These are phyloP conservation scores for Medicago arabica DNA, from an alignment of 306 rosid genomes.

Conservation along the genomic window DNA sequence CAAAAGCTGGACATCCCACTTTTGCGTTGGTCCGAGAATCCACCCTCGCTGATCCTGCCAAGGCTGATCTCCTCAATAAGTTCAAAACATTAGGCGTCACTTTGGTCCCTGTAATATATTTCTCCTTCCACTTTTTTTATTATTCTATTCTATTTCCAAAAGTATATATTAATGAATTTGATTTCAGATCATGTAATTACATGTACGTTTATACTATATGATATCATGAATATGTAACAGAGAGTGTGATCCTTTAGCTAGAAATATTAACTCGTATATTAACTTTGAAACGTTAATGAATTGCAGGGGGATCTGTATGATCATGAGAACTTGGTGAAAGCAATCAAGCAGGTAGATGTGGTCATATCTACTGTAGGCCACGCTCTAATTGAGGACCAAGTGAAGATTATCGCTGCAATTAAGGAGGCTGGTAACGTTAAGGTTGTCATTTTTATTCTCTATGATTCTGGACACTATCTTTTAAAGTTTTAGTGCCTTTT, in stretches of 20 bases:
- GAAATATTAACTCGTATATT: too few relatives aligned
- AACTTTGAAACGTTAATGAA: not conserved
- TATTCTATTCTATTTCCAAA: not conserved
- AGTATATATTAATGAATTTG: not conserved
- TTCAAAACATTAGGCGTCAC: conserved; percentile 67
- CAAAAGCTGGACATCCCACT: conserved; percentile 74
- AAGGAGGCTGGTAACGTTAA: conserved; percentile 85
- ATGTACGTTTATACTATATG: not conserved
- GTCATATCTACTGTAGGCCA: conserved; percentile 81
- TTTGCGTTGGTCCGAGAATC: conserved; percentile 75
- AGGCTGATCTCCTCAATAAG: conserved; percentile 57
- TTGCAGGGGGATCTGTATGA: conserved; percentile 78
- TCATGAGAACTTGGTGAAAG: conserved; percentile 78
- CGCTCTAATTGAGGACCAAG: conserved; percentile 70
- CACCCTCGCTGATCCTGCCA: conserved; percentile 65
- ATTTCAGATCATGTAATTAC: not conserved
- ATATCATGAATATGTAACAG: too few relatives aligned
- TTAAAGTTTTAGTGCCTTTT: not conserved
- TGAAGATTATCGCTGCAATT: conserved; percentile 83
- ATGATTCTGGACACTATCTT: not conserved
- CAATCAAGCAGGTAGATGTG: conserved; percentile 79
- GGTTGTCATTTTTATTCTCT: conserved; percentile 46
- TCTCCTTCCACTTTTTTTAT: not conserved
- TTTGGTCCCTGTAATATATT: conserved; percentile 48
- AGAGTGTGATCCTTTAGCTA: too few relatives aligned